These are phyloP conservation scores for Abrus precatorius DNA, from an alignment of 306 rosid species.

Conservation along the genomic window DNA sequence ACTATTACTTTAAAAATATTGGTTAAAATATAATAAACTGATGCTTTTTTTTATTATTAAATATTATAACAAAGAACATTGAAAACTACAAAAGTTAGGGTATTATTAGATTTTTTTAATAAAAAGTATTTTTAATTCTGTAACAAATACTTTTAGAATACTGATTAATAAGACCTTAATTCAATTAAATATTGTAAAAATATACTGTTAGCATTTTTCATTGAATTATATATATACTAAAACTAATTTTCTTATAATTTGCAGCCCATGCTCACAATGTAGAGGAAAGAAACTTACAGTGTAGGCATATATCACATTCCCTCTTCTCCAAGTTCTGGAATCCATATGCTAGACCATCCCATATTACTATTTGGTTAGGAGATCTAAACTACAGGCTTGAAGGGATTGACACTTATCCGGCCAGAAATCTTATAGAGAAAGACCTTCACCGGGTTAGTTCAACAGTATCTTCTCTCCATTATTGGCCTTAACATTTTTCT, in stretches of 20 bases:
- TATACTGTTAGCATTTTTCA: no score
- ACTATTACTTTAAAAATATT: no score
- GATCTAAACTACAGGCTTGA: slow-evolving; percentile 82
- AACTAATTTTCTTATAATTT: not conserved
- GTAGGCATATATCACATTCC: slow-evolving; percentile 67
- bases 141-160: no score
- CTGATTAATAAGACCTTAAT: no score
- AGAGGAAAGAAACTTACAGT: slow-evolving; percentile 70
- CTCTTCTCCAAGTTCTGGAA: slow-evolving; percentile 69
- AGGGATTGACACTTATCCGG: slow-evolving; percentile 62
- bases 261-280: slow-evolving; percentile 76
- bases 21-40: no score
- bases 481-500: not conserved
- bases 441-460: slow-evolving; percentile 62
- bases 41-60: no score
- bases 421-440: slow-evolving; percentile 57
- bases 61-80: no score
- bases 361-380: slow-evolving; percentile 75
- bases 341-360: slow-evolving; percentile 66
- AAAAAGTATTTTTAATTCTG: no score
- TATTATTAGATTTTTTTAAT: no score
- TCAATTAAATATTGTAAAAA: no score
- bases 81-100: no score
- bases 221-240: no score
- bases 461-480: not conserved